Conservation (phyloP, 2,329 filamentous ascomycete species). For the Shiraia sp. region DNA sequence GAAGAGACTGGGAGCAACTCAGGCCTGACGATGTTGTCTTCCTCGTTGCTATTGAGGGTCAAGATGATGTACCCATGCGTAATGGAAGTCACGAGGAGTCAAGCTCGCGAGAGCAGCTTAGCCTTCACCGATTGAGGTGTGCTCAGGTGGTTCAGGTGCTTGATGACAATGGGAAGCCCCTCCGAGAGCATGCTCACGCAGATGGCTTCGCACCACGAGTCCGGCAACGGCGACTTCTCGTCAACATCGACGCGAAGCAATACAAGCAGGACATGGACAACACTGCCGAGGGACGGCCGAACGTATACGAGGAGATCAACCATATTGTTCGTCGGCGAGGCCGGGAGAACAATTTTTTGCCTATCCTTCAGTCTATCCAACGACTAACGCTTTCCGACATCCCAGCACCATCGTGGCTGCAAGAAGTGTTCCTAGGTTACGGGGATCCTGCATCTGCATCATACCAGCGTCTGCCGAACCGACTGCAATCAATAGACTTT, state of each 20-base stretch:
- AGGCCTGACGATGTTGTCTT: constrained; percentile 89
- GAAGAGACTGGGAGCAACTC: constrained; percentile 87
- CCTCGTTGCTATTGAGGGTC: constrained; percentile 73
- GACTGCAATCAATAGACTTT: constrained; percentile 80
- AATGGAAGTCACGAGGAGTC: constrained; percentile 58
- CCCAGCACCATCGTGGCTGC: constrained; percentile 85
- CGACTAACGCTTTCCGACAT: constrained; percentile 83
- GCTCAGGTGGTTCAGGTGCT: constrained; percentile 85
- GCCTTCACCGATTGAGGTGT: constrained; percentile 72
- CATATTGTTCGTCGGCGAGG: constrained; percentile 80
- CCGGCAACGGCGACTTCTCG: constrained; percentile 69
- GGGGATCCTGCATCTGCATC: constrained; percentile 87
- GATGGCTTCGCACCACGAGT: constrained; percentile 66
- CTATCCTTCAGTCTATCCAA: constrained; percentile 88
- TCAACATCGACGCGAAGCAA: constrained; percentile 77
- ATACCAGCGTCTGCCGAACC: constrained; percentile 80
- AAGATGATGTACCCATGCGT: constrained; percentile 54
- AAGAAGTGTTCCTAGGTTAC: constrained; percentile 97
- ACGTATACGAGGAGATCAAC: constrained; percentile 85
- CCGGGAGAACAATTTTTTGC: constrained; percentile 96
- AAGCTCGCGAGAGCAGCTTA: constrained; percentile 63
- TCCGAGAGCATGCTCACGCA: constrained; percentile 66
- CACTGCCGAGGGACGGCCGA: constrained; percentile 66
- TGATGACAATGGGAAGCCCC: constrained; percentile 77
- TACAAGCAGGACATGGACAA: constrained; percentile 77